Conservation (phyloP, 352 stramenopile genomes). For the Phytophthora sp. region DNA sequence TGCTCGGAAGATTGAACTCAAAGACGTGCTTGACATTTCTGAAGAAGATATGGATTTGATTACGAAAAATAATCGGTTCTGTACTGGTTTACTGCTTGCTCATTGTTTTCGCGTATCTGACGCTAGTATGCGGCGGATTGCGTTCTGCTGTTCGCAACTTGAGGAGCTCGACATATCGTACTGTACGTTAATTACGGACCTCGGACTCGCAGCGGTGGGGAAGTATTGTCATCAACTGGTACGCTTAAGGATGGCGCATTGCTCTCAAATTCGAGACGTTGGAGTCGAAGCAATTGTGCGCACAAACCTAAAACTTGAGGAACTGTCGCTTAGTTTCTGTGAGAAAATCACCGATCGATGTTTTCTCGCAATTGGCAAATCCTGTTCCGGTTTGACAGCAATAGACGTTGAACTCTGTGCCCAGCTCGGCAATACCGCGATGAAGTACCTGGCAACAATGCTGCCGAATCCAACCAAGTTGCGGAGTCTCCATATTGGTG, state of each 20-base stretch:
- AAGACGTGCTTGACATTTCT: conserved; percentile 52
- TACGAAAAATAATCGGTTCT: conserved; percentile 60
- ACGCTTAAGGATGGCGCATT: conserved; percentile 57
- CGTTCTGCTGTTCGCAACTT: conserved; percentile 62
- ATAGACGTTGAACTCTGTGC: conserved; percentile 73
- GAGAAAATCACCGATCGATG: conserved; percentile 71
- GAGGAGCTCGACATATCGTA: conserved; percentile 82
- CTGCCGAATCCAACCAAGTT: conserved; percentile 59
- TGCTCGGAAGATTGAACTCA: conserved; percentile 56
- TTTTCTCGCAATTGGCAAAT: conserved; percentile 58
- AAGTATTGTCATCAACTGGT: conserved; percentile 65
- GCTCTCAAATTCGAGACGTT: conserved; percentile 77
- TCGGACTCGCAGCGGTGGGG: conserved; percentile 46
- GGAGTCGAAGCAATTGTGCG: conserved; percentile 73
- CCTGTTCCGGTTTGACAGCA: conserved; percentile 43
- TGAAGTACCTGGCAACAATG: conserved; percentile 64
- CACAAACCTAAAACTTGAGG: conserved; percentile 53
- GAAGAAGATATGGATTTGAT: conserved; percentile 71
- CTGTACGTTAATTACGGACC: conserved; percentile 70
- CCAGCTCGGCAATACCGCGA: conserved; percentile 54
- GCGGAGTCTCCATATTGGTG: conserved; percentile 71
- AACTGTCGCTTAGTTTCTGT: conserved; percentile 70
- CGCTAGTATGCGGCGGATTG: conserved; percentile 45
- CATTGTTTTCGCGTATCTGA: conserved; percentile 52
- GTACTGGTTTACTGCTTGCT: conserved; percentile 46